Evolutionary conservation across 2,329 filamentous ascomycete genomes (phyloP).

Genomic region (Aspergillus brunneoviolaceus): DNA sequence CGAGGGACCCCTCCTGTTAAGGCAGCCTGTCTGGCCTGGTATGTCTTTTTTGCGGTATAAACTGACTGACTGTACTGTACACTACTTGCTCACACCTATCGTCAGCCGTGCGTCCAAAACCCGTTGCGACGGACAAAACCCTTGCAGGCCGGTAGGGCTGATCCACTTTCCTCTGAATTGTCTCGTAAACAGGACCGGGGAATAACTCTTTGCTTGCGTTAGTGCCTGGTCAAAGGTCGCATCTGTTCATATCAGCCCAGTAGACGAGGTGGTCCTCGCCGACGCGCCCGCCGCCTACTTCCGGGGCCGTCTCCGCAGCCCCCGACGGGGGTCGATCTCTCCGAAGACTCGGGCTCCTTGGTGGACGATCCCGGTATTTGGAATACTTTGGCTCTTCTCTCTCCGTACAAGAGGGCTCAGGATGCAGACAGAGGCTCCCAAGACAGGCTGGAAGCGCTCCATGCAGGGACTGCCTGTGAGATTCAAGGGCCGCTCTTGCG

Average conservation of each 20-base stretch:
- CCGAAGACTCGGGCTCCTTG: not conserved
- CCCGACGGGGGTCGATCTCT: not conserved
- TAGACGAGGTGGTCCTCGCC: conserved; percentile 25
- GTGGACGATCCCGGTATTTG: conserved; percentile 16
- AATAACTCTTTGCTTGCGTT: not conserved
- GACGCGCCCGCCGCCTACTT: conserved; percentile 18
- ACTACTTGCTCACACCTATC: not conserved
- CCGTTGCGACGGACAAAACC: conserved; percentile 25
- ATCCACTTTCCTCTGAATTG: not conserved
- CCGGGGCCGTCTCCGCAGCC: not conserved
- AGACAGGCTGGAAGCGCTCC: not conserved
- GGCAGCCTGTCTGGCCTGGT: conserved; percentile 23
- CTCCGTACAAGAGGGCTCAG: conserved; percentile 14
- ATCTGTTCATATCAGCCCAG: conserved; percentile 14
- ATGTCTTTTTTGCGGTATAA: not conserved
- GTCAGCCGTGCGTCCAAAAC: conserved; percentile 24
- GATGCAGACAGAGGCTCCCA: not conserved
- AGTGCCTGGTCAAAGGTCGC: not conserved
- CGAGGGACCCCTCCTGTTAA: conserved; percentile 4
- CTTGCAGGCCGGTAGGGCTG: conserved; percentile 22
- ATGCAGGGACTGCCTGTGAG: not conserved
- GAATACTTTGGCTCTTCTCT: conserved; percentile 17
- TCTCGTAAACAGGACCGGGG: too few relatives aligned
- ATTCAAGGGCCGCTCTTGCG: conserved; percentile 9
- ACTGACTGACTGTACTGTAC: too few relatives aligned